These are phyloP conservation scores for Phytophthora podocarpi DNA, from an alignment of 352 stramenopile species.

Conservation along the genomic window DNA sequence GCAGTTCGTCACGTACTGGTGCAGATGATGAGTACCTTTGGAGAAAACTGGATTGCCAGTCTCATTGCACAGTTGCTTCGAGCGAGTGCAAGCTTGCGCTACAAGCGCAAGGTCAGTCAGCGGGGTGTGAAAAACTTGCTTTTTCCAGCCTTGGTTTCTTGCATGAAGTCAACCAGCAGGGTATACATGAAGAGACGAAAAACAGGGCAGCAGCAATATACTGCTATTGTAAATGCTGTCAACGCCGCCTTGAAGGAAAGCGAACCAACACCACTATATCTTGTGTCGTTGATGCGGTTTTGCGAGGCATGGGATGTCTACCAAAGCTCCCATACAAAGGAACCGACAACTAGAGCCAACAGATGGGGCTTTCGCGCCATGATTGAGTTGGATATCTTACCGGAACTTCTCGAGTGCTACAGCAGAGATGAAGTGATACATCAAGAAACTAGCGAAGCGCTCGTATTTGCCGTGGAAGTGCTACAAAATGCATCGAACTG, in stretches of 20 bases:
- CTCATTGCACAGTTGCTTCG: constrained; percentile 32
- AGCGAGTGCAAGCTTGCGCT: constrained; percentile 17
- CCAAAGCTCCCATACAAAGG: constrained; percentile 38
- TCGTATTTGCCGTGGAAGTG: constrained; percentile 38
- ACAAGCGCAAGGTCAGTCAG: not conserved
- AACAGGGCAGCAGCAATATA: constrained; percentile 30
- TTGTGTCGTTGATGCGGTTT: constrained; percentile 38
- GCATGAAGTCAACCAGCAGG: constrained; percentile 20
- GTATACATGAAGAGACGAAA: constrained; percentile 16
- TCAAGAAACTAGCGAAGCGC: constrained; percentile 29
- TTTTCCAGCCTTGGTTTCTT: constrained; percentile 43
- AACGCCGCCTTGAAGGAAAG: constrained; percentile 29
- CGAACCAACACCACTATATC: constrained; percentile 31
- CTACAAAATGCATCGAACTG: constrained; percentile 45
- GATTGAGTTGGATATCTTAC: constrained; percentile 34
- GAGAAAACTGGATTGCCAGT: constrained; percentile 24
- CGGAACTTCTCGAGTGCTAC: constrained; percentile 43
- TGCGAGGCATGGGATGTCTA: constrained; percentile 42
- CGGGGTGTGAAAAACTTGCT: constrained; percentile 39
- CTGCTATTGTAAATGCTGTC: constrained; percentile 16
- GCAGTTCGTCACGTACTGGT: constrained; percentile 25
- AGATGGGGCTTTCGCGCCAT: constrained; percentile 40
- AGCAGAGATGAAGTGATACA: constrained; percentile 19
- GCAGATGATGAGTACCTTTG: constrained; percentile 32
- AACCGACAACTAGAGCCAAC: constrained; percentile 20